Conservation (phyloP, 2,329 filamentous ascomycete genomes). For the Colletotrichum costaricense region DNA sequence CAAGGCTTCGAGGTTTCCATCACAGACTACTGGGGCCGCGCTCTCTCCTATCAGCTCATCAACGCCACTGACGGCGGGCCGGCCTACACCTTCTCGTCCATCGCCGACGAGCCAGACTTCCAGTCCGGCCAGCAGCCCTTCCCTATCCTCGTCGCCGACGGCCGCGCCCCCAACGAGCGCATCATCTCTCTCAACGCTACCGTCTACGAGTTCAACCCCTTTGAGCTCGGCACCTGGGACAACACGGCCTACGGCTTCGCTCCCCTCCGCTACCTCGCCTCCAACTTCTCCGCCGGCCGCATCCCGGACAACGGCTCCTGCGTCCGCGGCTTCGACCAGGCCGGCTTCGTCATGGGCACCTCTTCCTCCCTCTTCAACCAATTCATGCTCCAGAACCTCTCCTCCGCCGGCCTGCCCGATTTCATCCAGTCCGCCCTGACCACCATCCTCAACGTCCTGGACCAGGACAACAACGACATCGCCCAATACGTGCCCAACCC, state of each 20-base stretch:
- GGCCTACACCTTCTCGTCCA: conserved; percentile 83
- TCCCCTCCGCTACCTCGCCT: conserved; percentile 69
- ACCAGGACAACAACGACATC: conserved; percentile 76
- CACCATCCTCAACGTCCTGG: conserved; percentile 65
- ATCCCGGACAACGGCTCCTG: conserved; percentile 56
- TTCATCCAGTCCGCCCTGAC: conserved; percentile 57
- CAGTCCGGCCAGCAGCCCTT: conserved; percentile 55
- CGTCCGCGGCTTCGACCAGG: conserved; percentile 78
- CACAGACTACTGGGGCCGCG: conserved; percentile 91
- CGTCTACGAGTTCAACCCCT: conserved; percentile 74
- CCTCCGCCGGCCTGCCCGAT: conserved; percentile 40
- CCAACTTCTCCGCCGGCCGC: conserved; percentile 64
- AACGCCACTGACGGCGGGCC: conserved; percentile 80
- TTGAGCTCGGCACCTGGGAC: conserved; percentile 75
- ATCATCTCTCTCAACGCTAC: conserved; percentile 66
- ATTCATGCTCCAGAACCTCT: conserved; percentile 72
- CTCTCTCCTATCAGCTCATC: conserved; percentile 87
- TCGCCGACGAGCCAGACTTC: conserved; percentile 55
- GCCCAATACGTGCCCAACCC: conserved; percentile 76
- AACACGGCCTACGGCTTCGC: conserved; percentile 69
- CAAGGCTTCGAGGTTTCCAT: conserved; percentile 69
- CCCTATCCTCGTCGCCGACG: conserved; percentile 62
- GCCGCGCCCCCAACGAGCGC: conserved; percentile 55
- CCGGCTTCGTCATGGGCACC: conserved; percentile 84
- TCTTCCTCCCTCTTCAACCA: conserved; percentile 86